Evolutionary conservation across 352 stramenopile genomes (phyloP).

Genomic region (Pythium apleroticum): DNA sequence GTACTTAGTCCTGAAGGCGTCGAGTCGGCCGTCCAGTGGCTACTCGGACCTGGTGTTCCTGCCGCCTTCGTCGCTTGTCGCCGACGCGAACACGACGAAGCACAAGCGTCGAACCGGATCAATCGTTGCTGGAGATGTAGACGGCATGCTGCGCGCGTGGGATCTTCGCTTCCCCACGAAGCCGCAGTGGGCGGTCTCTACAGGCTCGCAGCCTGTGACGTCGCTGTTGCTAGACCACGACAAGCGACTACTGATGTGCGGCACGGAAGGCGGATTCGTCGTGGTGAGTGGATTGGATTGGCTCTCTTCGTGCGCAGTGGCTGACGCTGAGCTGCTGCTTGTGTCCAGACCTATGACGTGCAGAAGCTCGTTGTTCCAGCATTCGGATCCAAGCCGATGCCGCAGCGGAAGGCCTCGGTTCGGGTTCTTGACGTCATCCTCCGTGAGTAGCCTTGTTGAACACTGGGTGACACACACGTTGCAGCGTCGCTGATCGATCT

Average conservation of each 20-base stretch:
- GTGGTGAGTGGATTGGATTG: conserved; percentile 36
- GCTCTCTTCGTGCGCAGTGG: too few species aligned
- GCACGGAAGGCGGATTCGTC: conserved; percentile 54
- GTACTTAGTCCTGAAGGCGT: conserved; percentile 57
- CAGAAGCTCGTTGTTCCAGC: conserved; percentile 59
- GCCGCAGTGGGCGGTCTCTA: conserved; percentile 56
- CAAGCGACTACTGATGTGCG: conserved; percentile 56
- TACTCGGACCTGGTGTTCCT: conserved; percentile 82
- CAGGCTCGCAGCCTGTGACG: conserved; percentile 49
- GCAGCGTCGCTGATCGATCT: neutral
- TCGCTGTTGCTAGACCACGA: conserved; percentile 43
- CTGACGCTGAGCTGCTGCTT: too few species aligned
- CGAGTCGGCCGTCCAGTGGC: conserved; percentile 64
- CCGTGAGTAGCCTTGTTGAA: conserved; percentile 29
- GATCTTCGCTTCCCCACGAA: conserved; percentile 50
- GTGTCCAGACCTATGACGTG: conserved; percentile 62
- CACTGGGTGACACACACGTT: too few species aligned
- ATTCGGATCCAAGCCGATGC: conserved; percentile 60
- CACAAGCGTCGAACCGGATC: conserved; percentile 15
- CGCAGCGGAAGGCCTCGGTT: conserved; percentile 43
- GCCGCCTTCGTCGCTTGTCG: neutral
- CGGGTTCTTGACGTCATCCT: conserved; percentile 52
- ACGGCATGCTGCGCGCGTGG: conserved; percentile 70
- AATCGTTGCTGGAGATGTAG: conserved; percentile 62
- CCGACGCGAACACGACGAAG: neutral